Conservation (phyloP, 345 rosid genomes). For the Rhizophora apiculata region DNA sequence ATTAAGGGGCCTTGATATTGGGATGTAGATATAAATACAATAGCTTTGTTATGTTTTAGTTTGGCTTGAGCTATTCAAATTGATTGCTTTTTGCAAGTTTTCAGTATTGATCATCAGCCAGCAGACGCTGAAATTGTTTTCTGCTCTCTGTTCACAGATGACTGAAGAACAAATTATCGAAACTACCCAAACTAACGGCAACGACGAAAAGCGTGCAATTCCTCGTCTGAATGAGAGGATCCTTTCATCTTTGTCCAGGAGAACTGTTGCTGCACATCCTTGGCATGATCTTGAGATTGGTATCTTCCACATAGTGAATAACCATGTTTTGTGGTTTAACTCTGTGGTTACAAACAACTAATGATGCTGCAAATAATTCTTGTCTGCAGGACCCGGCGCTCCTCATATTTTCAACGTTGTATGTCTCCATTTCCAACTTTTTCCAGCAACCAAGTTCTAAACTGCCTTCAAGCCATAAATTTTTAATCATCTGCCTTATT, state of each 20-base stretch:
- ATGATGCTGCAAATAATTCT: constrained; percentile 15
- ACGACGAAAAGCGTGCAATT: constrained; percentile 8
- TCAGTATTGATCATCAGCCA: not conserved
- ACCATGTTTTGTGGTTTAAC: not conserved
- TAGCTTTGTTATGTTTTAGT: not conserved
- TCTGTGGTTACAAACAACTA: constrained; percentile 8
- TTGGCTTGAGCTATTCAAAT: not conserved
- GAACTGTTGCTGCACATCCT: constrained; percentile 98
- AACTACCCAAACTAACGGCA: not conserved
- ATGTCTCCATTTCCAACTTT: constrained; percentile 13
- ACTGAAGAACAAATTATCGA: not conserved
- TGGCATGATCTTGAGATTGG: constrained; percentile 99
- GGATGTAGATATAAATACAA: too few relatives aligned
- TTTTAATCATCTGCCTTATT: too few relatives aligned
- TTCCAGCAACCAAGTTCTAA: not conserved
- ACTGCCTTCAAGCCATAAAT: not conserved
- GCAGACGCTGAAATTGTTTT: not conserved
- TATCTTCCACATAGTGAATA: constrained; percentile 15
- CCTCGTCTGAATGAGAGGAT: constrained; percentile 88
- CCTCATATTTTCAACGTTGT: constrained; percentile 52
- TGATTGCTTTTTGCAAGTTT: not conserved
- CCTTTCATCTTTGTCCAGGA: constrained; percentile 83
- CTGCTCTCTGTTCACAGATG: constrained; percentile 20
- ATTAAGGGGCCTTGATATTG: too few relatives aligned
- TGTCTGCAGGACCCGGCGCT: constrained; percentile 79